phyloP scores from a whole-genome alignment of 495 filamentous ascomycete genomes.

The Lindgomyces ingoldianus region DNA sequence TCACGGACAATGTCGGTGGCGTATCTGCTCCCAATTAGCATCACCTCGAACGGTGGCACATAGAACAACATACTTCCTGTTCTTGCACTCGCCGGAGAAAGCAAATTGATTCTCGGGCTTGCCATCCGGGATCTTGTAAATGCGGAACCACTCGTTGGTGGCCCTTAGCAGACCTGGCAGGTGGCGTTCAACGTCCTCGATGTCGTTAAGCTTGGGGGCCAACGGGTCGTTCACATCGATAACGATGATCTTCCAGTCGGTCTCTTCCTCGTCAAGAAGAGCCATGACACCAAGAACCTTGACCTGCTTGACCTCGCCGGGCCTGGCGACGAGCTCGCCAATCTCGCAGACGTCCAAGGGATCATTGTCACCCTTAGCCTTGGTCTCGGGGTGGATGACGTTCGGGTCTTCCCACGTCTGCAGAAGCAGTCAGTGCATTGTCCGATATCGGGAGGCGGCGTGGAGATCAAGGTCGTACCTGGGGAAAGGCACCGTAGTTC shows the following conservation, averaged over 20 bases:
- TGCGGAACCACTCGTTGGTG: slow-evolving; percentile 99
- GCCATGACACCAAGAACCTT: slow-evolving; percentile 99
- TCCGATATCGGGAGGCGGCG: slow-evolving; percentile 31
- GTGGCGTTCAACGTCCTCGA: slow-evolving; percentile 99
- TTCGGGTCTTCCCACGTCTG: slow-evolving; percentile 99
- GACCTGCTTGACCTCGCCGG: slow-evolving; percentile 97
- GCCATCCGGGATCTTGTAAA: slow-evolving; percentile 99
- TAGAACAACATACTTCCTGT: slow-evolving; percentile 72
- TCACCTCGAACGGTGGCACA: background rate
- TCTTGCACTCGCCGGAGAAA: slow-evolving; percentile 99
- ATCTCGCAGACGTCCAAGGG: slow-evolving; percentile 99
- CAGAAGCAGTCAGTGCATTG: slow-evolving; percentile 30
- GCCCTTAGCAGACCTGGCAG: slow-evolving; percentile 93
- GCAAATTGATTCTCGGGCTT: slow-evolving; percentile 99
- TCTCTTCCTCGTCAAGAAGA: slow-evolving; percentile 98
- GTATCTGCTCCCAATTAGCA: slow-evolving; percentile 57
- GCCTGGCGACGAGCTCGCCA: slow-evolving; percentile 92
- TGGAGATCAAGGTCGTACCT: slow-evolving; percentile 59
- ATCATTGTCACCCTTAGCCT: slow-evolving; percentile 99
- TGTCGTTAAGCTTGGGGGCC: slow-evolving; percentile 93
- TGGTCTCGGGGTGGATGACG: slow-evolving; percentile 93
- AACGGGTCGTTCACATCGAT: slow-evolving; percentile 98
- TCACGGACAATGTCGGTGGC: slow-evolving; percentile 92
- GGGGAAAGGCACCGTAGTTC: slow-evolving; percentile 99
- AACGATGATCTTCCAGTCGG: slow-evolving; percentile 99